phyloP scores from a whole-genome alignment of 2,329 filamentous ascomycete genomes.

The Zasmidium citrigriseum region DNA sequence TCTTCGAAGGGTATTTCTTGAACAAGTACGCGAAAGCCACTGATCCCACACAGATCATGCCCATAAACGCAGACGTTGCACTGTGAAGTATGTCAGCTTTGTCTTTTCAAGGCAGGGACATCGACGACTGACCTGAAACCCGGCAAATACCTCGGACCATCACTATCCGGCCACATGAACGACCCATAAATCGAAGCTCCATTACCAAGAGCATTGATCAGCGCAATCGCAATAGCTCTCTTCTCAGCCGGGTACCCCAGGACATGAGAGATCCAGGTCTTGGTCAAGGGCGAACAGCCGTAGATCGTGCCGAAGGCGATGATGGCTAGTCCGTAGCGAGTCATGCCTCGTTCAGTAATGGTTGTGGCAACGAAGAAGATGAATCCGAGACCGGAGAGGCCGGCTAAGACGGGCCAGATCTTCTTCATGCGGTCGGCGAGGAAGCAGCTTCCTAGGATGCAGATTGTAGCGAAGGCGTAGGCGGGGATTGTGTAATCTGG shows the following conservation, averaged over 20 bases:
- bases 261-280: slow-evolving; percentile 1
- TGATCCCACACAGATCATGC: too few relatives aligned
- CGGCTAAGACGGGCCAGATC: slow-evolving; percentile 2
- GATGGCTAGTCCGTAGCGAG: slow-evolving; percentile 8
- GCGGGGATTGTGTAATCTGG: slow-evolving; percentile 12
- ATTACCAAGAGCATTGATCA: slow-evolving; percentile 58
- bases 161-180: slow-evolving; percentile 51
- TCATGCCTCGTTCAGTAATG: background rate
- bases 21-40: too few relatives aligned
- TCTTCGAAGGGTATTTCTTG: too few relatives aligned
- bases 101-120: too few relatives aligned
- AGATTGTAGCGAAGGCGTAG: slow-evolving; percentile 9
- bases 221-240: slow-evolving; percentile 53
- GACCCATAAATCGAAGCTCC: slow-evolving; percentile 58
- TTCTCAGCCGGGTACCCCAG: slow-evolving; percentile 37
- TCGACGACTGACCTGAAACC: too few relatives aligned
- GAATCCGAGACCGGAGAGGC: slow-evolving; percentile 6
- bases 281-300: background rate
- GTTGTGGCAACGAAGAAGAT: slow-evolving; percentile 9
- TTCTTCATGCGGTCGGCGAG: slow-evolving; percentile 9
- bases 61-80: too few relatives aligned
- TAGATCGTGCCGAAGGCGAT: slow-evolving; percentile 10
- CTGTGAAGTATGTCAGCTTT: too few relatives aligned
- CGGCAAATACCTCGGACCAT: slow-evolving; percentile 53
- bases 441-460: slow-evolving; percentile 1